Percentiles rank a stretch among this genome's conserved stretches.
Conservation (phyloP, 2,329 filamentous ascomycete species). For the Talaromyces amestolkiae region DNA sequence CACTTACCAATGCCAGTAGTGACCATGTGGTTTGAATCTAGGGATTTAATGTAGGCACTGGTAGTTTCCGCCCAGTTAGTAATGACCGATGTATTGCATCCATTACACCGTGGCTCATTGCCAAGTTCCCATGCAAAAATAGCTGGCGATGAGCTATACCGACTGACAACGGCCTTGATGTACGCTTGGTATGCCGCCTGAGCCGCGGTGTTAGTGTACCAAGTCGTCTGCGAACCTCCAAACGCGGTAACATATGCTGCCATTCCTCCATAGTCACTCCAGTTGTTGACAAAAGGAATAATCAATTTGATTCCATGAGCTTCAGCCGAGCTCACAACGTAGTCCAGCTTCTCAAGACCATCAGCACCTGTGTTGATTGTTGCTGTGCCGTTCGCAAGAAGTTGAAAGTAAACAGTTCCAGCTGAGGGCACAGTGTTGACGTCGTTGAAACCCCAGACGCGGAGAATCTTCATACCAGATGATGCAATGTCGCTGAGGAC, state of each 20-base stretch:
- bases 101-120: constrained; percentile 64
- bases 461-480: constrained; percentile 51
- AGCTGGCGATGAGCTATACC: constrained; percentile 58
- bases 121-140: constrained; percentile 67
- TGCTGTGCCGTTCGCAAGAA: constrained; percentile 33
- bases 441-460: constrained; percentile 57
- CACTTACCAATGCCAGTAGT: constrained; percentile 54
- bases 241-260: constrained; percentile 57
- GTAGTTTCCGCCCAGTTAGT: constrained; percentile 59
- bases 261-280: constrained; percentile 67
- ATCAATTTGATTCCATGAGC: constrained; percentile 61
- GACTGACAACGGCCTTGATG: constrained; percentile 57
- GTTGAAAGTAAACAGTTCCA: constrained; percentile 48
- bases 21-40: constrained; percentile 62
- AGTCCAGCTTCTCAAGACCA: constrained; percentile 64
- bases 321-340: constrained; percentile 61
- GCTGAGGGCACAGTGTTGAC: constrained; percentile 41
- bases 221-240: constrained; percentile 52
- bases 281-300: constrained; percentile 61
- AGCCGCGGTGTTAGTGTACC: constrained; percentile 56
- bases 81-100: constrained; percentile 58
- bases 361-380: constrained; percentile 63
- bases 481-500: constrained; percentile 33
- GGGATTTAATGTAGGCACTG: constrained; percentile 61
- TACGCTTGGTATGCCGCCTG: constrained; percentile 63